A percentile compares a stretch with the other conserved stretches of the same genome.
phyloP scores from a whole-genome alignment of 2,329 filamentous ascomycete genomes.

The Hypoxylon sp. region DNA sequence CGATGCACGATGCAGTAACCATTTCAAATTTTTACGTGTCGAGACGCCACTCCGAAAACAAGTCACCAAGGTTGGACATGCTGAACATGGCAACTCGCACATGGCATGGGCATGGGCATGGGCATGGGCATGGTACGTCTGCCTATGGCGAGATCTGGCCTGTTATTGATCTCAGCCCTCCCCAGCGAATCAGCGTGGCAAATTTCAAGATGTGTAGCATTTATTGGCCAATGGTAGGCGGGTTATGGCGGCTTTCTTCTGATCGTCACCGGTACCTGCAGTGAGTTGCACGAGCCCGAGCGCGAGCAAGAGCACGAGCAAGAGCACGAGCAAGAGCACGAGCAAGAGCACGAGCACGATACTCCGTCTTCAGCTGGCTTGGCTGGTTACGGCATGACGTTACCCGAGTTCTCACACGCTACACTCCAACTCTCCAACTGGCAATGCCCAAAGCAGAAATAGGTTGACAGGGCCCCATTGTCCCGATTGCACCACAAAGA shows the following conservation, averaged over 20 bases:
- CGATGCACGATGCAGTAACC: neutral
- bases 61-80: conserved; percentile 34
- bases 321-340: too few relatives aligned
- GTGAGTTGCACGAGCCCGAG: conserved; percentile 12
- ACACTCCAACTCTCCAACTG: neutral
- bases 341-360: neutral
- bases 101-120: conserved; percentile 3
- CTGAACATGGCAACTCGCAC: conserved; percentile 33
- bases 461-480: too few relatives aligned
- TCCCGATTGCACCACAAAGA: conserved; percentile 38
- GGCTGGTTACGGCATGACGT: conserved; percentile 24
- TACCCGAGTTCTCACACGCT: conserved; percentile 9
- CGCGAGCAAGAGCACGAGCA: too few relatives aligned
- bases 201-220: conserved; percentile 11
- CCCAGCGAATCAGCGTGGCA: conserved; percentile 26
- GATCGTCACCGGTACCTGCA: conserved; percentile 38
- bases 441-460: conserved; percentile 30
- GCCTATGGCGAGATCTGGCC: conserved; percentile 36
- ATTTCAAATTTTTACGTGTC: neutral
- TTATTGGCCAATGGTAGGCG: conserved; percentile 24
- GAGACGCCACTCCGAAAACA: conserved; percentile 6
- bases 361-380: neutral
- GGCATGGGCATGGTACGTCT: neutral
- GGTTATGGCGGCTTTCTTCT: conserved; percentile 33
- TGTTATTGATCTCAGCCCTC: conserved; percentile 30